phyloP scores from a whole-genome alignment of 345 rosid genomes.

The Leavenworthia alabamica region DNA sequence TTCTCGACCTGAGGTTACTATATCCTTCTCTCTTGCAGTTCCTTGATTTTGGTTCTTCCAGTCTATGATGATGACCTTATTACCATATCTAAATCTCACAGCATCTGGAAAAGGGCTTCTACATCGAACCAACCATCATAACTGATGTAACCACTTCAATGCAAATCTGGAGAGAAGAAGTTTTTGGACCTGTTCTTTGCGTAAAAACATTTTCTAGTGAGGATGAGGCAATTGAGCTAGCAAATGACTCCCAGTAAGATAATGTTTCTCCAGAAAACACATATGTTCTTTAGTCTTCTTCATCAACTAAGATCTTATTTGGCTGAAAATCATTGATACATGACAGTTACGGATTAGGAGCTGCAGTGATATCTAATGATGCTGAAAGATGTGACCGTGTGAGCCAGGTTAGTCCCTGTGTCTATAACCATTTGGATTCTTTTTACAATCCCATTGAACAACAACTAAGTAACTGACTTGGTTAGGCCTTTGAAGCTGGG shows the following conservation, averaged over 20 bases:
- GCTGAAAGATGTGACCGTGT: constrained; percentile 83
- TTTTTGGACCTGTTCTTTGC: constrained; percentile 91
- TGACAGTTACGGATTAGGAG: constrained; percentile 70
- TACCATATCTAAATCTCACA: constrained; percentile 24
- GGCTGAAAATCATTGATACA: constrained; percentile 19
- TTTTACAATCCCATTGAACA: neutral
- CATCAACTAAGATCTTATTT: constrained; percentile 1
- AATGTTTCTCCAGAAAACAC: neutral
- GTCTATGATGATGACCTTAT: constrained; percentile 3
- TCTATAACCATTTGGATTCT: neutral
- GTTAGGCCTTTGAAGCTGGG: constrained; percentile 75
- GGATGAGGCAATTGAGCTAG: constrained; percentile 95
- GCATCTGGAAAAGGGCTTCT: constrained; percentile 82
- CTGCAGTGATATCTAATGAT: constrained; percentile 90
- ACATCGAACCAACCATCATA: constrained; percentile 71
- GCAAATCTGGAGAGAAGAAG: constrained; percentile 99
- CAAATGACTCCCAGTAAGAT: constrained; percentile 85
- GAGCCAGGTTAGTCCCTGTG: constrained; percentile 56
- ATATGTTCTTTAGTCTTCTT: neutral
- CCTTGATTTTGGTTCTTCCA: constrained; percentile 3
- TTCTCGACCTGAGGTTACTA: constrained; percentile 59
- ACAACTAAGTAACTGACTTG: neutral
- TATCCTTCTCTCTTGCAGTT: neutral
- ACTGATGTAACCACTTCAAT: constrained; percentile 70
- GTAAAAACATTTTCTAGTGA: constrained; percentile 75